These are phyloP conservation scores for Phytophthora capsici DNA, from an alignment of 352 stramenopile species.

Conservation along the genomic window DNA sequence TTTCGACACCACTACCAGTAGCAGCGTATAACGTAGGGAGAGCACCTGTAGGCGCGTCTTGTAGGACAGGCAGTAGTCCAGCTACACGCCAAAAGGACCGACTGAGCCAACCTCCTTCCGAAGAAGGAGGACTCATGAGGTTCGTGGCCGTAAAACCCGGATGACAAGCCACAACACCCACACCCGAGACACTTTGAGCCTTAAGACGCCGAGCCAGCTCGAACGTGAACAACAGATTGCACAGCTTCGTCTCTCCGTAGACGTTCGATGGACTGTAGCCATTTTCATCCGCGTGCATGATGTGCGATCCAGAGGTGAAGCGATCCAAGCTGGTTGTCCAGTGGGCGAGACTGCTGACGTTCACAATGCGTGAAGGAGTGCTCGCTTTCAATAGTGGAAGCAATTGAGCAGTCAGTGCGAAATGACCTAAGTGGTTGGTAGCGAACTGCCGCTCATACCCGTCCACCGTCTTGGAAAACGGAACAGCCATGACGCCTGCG, in stretches of 20 bases:
- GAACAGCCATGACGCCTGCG: conserved; percentile 25
- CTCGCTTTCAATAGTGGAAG: conserved; percentile 48
- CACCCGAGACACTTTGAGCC: conserved; percentile 13
- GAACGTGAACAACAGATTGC: conserved; percentile 59
- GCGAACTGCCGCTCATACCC: conserved; percentile 36
- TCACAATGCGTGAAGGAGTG: conserved; percentile 26
- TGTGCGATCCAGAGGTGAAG: conserved; percentile 19
- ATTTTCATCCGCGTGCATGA: conserved; percentile 16
- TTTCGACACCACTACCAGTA: conserved; percentile 25
- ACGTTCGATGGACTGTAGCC: conserved; percentile 30
- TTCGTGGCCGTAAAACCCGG: conserved; percentile 43
- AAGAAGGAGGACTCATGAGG: conserved; percentile 15
- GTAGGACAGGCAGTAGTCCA: conserved; percentile 2
- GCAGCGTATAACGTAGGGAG: conserved; percentile 55
- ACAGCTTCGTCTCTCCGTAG: conserved; percentile 59
- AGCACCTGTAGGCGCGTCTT: conserved; percentile 34
- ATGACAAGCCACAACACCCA: conserved; percentile 40
- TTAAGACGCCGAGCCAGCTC: conserved; percentile 49
- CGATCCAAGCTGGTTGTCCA: conserved; percentile 15
- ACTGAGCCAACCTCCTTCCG: conserved; percentile 26
- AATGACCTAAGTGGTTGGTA: conserved; percentile 41
- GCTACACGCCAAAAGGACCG: conserved; percentile 8
- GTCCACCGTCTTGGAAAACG: conserved; percentile 25
- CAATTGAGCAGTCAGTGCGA: conserved; percentile 49
- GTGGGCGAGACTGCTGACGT: conserved; percentile 50